Base-by-base conservation (phyloP, 257 asterid genomes). In the Rehmannia glutinosa region DNA sequence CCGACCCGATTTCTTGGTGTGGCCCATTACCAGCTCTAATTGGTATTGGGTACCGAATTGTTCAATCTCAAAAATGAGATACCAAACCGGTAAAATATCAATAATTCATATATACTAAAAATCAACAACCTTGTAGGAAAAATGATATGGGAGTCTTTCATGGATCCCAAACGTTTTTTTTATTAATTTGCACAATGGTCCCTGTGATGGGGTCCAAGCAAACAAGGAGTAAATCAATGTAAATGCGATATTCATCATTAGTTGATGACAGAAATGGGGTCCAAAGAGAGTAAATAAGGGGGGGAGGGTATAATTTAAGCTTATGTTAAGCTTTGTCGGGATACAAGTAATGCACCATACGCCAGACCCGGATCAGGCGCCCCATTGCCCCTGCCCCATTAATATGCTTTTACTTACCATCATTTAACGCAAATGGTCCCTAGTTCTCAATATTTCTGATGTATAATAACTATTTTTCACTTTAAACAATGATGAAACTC, bases 301-400 rank as follows among this genome's bases (percentile, higher is more conserved):
- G 49, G 65, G 36, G 8, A 16, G 5, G 30, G 25, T 66, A 56
- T 70, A 41, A 56, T 64, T 64, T 64, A 71, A 13, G 11, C 15
- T 27, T 4, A 24, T 36, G 21, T 65, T 47, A 52, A 27, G 47
- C 11, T 46, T 73, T 78, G 80, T 73, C 72, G 60, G 66, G 27
- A 23, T 35, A 66, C 24, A 61, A 74, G 47, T 36, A 73, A 64
- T 73, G 78, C 78, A 56, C 51, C 62, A 28, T 19, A 55, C 69
- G 57, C 33, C 74, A 59, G 77, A 54, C 72, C 79, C 77, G 77
- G 79, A 69, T 73, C 79, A 78, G 79, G 49, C 82, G 82, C 78
- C 76, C 73, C 73, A 28, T 30, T 69, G 67, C 62, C 57, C 78
- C 55, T 19, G 35, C 73, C 73, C 38, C 70, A 27, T 77, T 1